A percentile compares a stretch with the other conserved stretches of the same genome.
Conservation (phyloP, 2,329 filamentous ascomycete genomes). For the Cercospora citrullina region DNA sequence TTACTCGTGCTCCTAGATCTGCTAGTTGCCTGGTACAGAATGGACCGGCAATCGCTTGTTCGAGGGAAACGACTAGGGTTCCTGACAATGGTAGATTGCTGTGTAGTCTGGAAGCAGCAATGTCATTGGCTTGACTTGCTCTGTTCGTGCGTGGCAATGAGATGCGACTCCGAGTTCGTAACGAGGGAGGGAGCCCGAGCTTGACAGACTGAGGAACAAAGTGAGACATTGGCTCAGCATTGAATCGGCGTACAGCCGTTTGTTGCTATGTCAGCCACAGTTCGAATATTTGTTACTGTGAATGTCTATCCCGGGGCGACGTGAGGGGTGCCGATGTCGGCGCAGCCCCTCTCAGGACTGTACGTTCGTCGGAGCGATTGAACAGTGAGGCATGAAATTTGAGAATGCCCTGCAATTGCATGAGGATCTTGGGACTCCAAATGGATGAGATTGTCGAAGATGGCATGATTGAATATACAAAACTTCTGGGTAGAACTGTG, state of each 20-base stretch:
- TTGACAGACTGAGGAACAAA: neutral
- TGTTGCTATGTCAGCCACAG: neutral
- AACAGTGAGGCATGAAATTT: no score
- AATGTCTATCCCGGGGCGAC: neutral
- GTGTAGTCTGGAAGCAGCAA: neutral
- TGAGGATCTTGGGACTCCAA: no score
- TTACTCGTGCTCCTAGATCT: slow-evolving; percentile 47
- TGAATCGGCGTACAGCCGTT: neutral
- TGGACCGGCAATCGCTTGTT: slow-evolving; percentile 35
- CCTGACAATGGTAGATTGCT: slow-evolving; percentile 30
- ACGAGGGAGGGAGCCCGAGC: neutral
- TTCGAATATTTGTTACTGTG: neutral
- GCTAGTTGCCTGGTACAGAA: slow-evolving; percentile 47
- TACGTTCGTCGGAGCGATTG: no score
- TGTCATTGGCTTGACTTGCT: neutral
- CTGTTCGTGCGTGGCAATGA: neutral
- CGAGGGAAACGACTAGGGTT: slow-evolving; percentile 31
- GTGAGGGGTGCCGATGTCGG: neutral
- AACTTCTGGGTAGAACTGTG: no score
- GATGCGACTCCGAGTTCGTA: neutral
- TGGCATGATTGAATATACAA: no score
- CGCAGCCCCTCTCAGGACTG: no score
- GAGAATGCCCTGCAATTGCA: no score
- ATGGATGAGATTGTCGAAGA: no score
- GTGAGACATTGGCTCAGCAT: neutral